Evolutionary conservation across 768 basidiomycete species (phyloP).

Genomic region (Tricholoma bakamatsutake): DNA sequence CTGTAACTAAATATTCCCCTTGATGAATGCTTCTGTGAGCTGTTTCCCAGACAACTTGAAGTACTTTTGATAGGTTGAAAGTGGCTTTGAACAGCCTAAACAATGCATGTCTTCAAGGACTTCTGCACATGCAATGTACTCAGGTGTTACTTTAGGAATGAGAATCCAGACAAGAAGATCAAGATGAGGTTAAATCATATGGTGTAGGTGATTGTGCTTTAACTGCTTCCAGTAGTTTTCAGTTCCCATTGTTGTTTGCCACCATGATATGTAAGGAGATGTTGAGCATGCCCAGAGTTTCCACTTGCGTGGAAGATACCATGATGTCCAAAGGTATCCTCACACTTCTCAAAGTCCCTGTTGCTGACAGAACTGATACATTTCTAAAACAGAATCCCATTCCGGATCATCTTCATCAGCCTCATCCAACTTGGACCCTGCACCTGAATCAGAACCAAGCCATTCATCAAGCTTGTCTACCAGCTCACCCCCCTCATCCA

Average conservation of each 20-base stretch:
- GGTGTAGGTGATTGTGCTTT: constrained; percentile 24
- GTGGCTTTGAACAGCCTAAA: constrained; percentile 14
- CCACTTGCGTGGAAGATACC: constrained; percentile 28
- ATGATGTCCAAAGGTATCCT: constrained; percentile 31
- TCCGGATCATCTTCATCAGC: too few species aligned
- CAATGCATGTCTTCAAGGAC: constrained; percentile 10
- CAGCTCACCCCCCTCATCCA: background rate
- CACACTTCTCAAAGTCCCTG: constrained; percentile 27
- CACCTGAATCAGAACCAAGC: background rate
- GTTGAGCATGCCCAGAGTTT: constrained; percentile 26
- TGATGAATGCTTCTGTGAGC: too few species aligned
- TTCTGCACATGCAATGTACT: constrained; percentile 13
- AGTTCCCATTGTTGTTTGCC: constrained; percentile 10
- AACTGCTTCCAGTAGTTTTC: constrained; percentile 28
- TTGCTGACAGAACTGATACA: constrained; percentile 26
- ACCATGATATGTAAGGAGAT: constrained; percentile 15
- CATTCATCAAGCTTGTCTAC: background rate
- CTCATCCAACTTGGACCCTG: too few species aligned
- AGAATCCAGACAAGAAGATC: constrained; percentile 28
- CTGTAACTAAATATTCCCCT: too few species aligned
- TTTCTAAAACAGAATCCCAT: constrained; percentile 18
- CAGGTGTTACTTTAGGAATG: constrained; percentile 19
- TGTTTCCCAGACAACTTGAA: constrained; percentile 6
- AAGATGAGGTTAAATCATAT: constrained; percentile 18
- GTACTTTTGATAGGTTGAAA: constrained; percentile 18